Evolutionary conservation across 1,284 basidiomycete genomes (phyloP), one percentile per base, ranked within the genome.

Genomic region (Laetiporus sulphureus): DNA sequence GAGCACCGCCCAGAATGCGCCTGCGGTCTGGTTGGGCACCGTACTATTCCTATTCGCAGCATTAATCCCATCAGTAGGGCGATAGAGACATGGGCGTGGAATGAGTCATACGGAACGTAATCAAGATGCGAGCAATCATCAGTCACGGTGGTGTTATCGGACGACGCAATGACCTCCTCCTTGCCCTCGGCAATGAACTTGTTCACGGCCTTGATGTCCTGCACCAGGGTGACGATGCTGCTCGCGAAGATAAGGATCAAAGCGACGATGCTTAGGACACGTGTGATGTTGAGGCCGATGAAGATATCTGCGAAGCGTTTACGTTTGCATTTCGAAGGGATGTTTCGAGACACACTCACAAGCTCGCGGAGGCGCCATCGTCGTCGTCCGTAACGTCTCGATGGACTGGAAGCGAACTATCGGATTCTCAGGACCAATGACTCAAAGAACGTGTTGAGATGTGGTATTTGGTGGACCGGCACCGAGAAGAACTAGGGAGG

Each of bases 1-100:
- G 40, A 92, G 68, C 37, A 92, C 79, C 1, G 87, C 83, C 85
- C 89, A 93, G 63, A 92, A 91, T 1, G 77, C 77, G 13, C 91
- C 90, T 2, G 85, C 90, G 35, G 87, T 69, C 62, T 94, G 88
- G 56, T 90, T 86, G 0, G 90, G 89, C 3, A 93, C 84, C 2
- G 87, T 85, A 59, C 79, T 84, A 45, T 72, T 68, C 44, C 83
- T 87, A 48, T 8, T 31, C 41, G 37, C 29, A 29, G 37, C 19
- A 29, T 42, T 13, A 13, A 27, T 7, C n/a, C n/a, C 8, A 27
- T 27, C n/a, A 44, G 42, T 16, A 2, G 32, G 5, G 13, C 2
- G 19, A 3, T 7, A 32, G 10, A 18, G 12, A 2, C 2, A 16
- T 13, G 34, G 30, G 18, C 12, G n/a, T n/a, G n/a, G n/a, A n/a